phyloP scores from a whole-genome alignment of 1,139 yeast genomes.

The Hyphopichia burtonii region DNA sequence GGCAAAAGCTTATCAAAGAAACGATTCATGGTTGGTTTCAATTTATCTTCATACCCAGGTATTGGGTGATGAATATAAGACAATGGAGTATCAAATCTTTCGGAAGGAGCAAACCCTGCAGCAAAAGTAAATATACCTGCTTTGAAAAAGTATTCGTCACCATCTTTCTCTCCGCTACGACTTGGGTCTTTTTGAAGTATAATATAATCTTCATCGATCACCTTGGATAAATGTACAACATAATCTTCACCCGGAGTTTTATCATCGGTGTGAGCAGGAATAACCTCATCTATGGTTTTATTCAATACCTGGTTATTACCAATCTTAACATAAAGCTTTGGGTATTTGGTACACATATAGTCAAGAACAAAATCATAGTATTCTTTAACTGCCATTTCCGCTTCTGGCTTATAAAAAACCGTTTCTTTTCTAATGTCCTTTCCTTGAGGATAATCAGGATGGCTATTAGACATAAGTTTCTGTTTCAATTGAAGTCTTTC shows the following conservation, averaged over 20 bases:
- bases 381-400: constrained; percentile 52
- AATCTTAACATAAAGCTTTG: constrained; percentile 46
- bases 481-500: constrained; percentile 43
- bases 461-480: constrained; percentile 35
- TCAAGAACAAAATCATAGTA: constrained; percentile 49
- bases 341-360: constrained; percentile 56
- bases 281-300: constrained; percentile 35
- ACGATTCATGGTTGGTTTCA: constrained; percentile 61
- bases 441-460: constrained; percentile 33
- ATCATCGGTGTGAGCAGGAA: constrained; percentile 29
- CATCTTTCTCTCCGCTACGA: constrained; percentile 36
- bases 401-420: constrained; percentile 40
- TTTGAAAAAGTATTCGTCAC: constrained; percentile 59
- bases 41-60: constrained; percentile 55
- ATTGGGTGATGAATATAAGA: constrained; percentile 61
- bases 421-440: constrained; percentile 30
- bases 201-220: constrained; percentile 69
- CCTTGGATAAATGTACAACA: constrained; percentile 42
- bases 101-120: constrained; percentile 68
- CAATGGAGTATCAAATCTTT: constrained; percentile 53
- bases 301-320: constrained; percentile 37
- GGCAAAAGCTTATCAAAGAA: constrained; percentile 51
- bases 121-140: constrained; percentile 72
- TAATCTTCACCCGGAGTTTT: constrained; percentile 27
- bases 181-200: constrained; percentile 52